Conservation (phyloP, 1,284 basidiomycete species). For the Phaffia rhodozyma region DNA sequence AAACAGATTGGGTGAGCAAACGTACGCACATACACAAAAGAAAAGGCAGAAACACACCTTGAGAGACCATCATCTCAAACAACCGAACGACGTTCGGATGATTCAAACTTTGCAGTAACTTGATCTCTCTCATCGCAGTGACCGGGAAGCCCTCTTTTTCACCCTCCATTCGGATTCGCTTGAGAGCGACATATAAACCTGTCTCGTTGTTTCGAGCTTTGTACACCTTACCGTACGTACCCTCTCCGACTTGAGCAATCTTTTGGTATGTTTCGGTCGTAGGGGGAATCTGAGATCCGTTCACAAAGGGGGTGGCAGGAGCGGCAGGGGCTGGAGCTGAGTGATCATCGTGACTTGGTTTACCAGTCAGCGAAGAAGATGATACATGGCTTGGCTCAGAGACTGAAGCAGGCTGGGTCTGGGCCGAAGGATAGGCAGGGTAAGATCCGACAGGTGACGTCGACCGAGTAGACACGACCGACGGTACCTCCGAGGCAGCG, state of each 20-base stretch:
- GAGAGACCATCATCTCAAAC: conserved; percentile 97
- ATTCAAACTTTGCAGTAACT: conserved; percentile 78
- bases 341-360: not conserved
- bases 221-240: conserved; percentile 98
- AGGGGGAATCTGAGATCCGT: not conserved
- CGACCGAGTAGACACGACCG: not conserved
- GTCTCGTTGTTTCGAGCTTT: conserved; percentile 78
- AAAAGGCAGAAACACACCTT: conserved; percentile 47
- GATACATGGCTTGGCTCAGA: not conserved
- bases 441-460: not conserved
- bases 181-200: conserved; percentile 72
- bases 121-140: conserved; percentile 98
- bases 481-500: too few relatives aligned
- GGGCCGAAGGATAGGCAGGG: not conserved
- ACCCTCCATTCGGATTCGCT: conserved; percentile 94
- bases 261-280: conserved; percentile 58
- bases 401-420: not conserved
- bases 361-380: not conserved
- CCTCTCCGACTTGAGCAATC: conserved; percentile 90
- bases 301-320: not conserved
- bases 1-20: not conserved
- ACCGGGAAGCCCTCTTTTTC: conserved; percentile 98
- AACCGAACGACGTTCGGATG: conserved; percentile 83
- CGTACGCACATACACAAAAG: conserved; percentile 13
- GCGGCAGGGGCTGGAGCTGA: not conserved